Conservation (phyloP, 148 eudicot species). For the Rhododendron molle region DNA sequence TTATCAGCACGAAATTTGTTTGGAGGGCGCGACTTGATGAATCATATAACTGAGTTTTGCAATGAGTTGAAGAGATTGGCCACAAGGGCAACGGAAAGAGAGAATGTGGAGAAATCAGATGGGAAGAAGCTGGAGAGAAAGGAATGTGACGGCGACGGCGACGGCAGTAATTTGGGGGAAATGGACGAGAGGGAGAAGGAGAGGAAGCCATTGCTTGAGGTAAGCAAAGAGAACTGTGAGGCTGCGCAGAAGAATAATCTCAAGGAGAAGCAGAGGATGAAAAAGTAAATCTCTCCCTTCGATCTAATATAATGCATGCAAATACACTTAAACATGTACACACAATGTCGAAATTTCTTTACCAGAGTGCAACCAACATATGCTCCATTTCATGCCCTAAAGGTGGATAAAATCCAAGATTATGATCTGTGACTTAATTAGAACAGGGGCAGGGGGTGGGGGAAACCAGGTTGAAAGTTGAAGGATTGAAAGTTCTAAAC, state of each 20-base stretch:
- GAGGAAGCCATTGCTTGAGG: slow-evolving; percentile 59
- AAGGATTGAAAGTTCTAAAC: not conserved
- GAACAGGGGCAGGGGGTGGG: not conserved
- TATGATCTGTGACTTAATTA: not conserved
- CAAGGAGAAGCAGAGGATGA: slow-evolving; percentile 37
- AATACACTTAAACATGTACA: not conserved
- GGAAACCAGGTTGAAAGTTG: not conserved
- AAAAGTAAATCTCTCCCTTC: slow-evolving; percentile 31
- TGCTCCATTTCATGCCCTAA: not conserved
- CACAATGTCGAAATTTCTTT: not conserved
- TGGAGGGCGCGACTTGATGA: slow-evolving; percentile 61
- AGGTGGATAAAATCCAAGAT: not conserved
- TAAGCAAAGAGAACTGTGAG: slow-evolving; percentile 34
- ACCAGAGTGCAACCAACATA: not conserved
- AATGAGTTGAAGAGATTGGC: slow-evolving; percentile 73
- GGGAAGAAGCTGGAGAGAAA: slow-evolving; percentile 1
- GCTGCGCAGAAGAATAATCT: slow-evolving; percentile 22
- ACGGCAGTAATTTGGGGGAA: slow-evolving; percentile 13
- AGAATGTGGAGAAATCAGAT: slow-evolving; percentile 18
- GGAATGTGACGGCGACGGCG: slow-evolving; percentile 4
- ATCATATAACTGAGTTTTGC: slow-evolving; percentile 68
- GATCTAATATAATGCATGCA: not conserved
- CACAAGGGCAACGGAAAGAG: slow-evolving; percentile 35
- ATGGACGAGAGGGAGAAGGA: slow-evolving; percentile 30
- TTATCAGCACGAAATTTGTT: slow-evolving; percentile 70